phyloP scores from a whole-genome alignment of 139 green algal genomes.

The Dunaliella primolecta region DNA sequence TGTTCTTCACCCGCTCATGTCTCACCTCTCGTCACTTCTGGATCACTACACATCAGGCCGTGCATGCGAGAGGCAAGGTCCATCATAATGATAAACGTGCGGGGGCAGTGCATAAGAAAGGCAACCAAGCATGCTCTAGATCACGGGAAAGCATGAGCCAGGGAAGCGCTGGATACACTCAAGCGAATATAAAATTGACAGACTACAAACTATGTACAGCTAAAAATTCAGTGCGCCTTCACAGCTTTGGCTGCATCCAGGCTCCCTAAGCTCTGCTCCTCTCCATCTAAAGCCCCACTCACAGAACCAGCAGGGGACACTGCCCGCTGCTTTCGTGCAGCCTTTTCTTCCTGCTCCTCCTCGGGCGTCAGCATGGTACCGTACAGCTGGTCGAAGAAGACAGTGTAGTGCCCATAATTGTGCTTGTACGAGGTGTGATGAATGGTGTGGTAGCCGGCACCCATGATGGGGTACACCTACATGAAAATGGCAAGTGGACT shows the following conservation, averaged over 20 bases:
- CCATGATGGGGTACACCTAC: constrained; percentile 84
- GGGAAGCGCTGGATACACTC: no score
- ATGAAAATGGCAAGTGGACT: background rate
- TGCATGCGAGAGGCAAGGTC: no score
- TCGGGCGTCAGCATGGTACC: constrained; percentile 62
- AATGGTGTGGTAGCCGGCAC: constrained; percentile 93
- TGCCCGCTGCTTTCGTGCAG: background rate
- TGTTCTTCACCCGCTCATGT: no score
- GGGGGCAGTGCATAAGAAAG: no score
- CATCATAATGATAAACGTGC: no score
- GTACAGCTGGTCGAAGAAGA: constrained; percentile 84
- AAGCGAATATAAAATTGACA: no score
- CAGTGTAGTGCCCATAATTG: constrained; percentile 96
- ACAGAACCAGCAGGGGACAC: background rate
- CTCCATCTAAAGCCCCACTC: background rate
- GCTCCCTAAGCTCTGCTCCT: background rate
- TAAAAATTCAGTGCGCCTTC: background rate
- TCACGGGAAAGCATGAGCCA: no score
- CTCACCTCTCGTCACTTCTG: no score
- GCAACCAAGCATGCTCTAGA: no score
- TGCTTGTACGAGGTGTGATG: constrained; percentile 93
- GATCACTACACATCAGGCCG: no score
- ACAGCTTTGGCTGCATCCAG: background rate
- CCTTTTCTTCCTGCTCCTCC: constrained; percentile 32
- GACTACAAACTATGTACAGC: no score